A percentile compares a stretch with the other conserved stretches of the same genome.
These are phyloP conservation scores for Podosphaera fusca DNA, from an alignment of 2,329 filamentous ascomycete species.

Conservation along the genomic window DNA sequence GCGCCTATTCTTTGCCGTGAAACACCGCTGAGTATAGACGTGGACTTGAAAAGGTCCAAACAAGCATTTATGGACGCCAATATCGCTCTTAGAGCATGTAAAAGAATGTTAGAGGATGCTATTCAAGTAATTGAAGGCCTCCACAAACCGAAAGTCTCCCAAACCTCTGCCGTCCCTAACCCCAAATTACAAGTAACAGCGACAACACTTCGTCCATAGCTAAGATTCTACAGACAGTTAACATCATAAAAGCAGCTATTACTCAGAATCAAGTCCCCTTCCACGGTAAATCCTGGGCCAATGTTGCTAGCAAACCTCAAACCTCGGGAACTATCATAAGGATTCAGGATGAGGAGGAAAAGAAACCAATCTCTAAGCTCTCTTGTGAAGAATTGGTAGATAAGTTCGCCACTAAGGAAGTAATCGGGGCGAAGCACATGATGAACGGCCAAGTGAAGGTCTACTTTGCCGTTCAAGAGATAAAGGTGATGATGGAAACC, in stretches of 20 bases:
- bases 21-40: background rate
- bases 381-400: background rate
- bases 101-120: background rate
- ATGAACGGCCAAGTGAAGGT: background rate
- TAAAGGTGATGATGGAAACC: background rate
- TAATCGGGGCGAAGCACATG: background rate
- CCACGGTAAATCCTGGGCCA: background rate
- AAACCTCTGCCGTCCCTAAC: background rate
- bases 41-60: background rate
- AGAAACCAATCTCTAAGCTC: background rate
- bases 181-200: background rate
- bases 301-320: background rate
- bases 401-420: background rate
- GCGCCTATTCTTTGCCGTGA: too few species aligned
- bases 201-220: background rate
- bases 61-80: background rate
- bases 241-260: background rate
- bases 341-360: background rate
- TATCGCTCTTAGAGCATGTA: background rate
- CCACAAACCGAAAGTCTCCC: background rate
- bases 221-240: background rate
- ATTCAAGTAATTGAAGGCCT: background rate
- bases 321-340: background rate
- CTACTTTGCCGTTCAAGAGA: background rate
- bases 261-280: background rate